Percentiles rank a stretch among this genome's conserved stretches.
These are phyloP conservation scores for Ilex asprella DNA, from an alignment of 257 asterid species.

Conservation along the genomic window DNA sequence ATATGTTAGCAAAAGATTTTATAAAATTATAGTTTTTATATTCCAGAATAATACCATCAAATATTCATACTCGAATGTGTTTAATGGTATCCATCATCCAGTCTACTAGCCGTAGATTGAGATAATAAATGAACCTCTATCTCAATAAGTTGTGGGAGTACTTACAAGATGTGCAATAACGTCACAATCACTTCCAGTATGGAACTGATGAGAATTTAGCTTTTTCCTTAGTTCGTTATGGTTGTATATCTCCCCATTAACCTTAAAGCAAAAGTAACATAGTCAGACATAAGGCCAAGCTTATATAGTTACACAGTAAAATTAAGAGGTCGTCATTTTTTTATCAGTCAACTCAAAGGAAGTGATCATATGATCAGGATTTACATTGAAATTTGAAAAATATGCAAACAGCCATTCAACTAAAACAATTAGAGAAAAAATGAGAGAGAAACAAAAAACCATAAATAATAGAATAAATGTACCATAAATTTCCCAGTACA, in stretches of 20 bases:
- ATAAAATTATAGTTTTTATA: neutral
- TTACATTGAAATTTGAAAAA: too few relatives aligned
- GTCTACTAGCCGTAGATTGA: neutral
- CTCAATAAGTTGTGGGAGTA: conserved; percentile 11
- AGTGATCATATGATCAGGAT: too few relatives aligned
- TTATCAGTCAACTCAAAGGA: too few relatives aligned
- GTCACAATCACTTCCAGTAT: conserved; percentile 98
- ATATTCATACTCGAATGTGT: neutral
- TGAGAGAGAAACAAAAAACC: too few relatives aligned
- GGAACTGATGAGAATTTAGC: conserved; percentile 69
- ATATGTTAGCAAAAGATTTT: conserved; percentile 3
- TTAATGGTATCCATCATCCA: neutral
- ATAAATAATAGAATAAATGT: too few relatives aligned
- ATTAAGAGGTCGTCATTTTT: too few relatives aligned
- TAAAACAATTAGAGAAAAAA: too few relatives aligned
- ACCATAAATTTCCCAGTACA: too few relatives aligned
- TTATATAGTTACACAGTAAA: too few relatives aligned
- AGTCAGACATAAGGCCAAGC: conserved; percentile 9
- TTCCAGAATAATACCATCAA: neutral
- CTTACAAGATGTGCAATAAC: conserved; percentile 98
- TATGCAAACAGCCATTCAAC: too few relatives aligned
- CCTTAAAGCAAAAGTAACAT: conserved; percentile 38
- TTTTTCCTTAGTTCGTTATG: conserved; percentile 66
- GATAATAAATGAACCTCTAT: neutral
- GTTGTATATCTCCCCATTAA: conserved; percentile 97